A percentile compares a stretch with the other conserved stretches of the same genome.
Evolutionary conservation across 139 green algal species (phyloP).

Genomic region (Chlorella sp.): DNA sequence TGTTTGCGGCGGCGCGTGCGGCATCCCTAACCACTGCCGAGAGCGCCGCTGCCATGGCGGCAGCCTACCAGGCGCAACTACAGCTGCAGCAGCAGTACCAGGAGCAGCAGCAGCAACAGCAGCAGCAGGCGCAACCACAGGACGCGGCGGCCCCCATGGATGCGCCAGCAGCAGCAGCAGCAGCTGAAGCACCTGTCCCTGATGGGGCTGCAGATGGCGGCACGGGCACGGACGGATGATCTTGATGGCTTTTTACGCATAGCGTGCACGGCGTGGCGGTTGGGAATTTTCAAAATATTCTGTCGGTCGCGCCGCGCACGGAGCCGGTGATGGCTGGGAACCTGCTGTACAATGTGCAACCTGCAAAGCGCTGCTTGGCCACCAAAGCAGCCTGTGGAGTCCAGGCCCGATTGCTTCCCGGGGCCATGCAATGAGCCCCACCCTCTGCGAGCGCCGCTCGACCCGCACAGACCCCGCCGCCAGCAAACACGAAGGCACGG

Average conservation of each 20-base stretch:
- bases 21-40: conserved; percentile 28
- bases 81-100: neutral
- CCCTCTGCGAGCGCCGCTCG: too few species aligned
- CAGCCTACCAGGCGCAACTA: conserved; percentile 27
- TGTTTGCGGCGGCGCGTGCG: conserved; percentile 48
- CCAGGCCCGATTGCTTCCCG: too few species aligned
- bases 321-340: too few species aligned
- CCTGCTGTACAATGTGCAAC: too few species aligned
- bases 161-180: neutral
- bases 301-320: neutral
- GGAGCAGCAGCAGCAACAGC: neutral
- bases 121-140: neutral
- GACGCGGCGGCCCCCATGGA: too few species aligned
- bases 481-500: too few species aligned
- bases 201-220: neutral
- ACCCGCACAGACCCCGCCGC: too few species aligned
- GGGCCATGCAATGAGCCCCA: too few species aligned
- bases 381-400: too few species aligned
- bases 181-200: neutral
- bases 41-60: conserved; percentile 21
- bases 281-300: neutral
- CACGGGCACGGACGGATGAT: neutral
- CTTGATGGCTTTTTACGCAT: neutral
- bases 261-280: too few species aligned
- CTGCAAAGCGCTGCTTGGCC: too few species aligned